phyloP scores from a whole-genome alignment of 306 rosid genomes.

The Prosopis cineraria region DNA sequence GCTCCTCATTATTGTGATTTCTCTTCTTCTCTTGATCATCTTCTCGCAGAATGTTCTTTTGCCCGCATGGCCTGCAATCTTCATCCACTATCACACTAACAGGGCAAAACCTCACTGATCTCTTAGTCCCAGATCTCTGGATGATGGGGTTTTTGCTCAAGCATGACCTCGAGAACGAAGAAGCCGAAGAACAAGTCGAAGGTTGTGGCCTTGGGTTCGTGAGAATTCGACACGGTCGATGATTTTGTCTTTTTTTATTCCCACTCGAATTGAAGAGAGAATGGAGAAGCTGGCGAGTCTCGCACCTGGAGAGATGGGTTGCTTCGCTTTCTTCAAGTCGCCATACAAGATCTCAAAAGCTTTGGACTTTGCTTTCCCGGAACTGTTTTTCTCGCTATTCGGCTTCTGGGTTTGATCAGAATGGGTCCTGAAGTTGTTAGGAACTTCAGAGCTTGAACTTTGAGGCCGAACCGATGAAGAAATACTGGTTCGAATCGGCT shows the following conservation, averaged over 20 bases:
- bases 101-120: constrained; percentile 86
- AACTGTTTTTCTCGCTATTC: constrained; percentile 57
- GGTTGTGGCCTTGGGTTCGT: constrained; percentile 37
- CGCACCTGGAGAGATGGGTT: constrained; percentile 92
- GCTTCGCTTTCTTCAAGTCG: constrained; percentile 82
- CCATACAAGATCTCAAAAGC: constrained; percentile 77
- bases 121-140: constrained; percentile 62
- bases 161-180: constrained; percentile 92
- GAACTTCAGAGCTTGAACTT: constrained; percentile 15
- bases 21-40: constrained; percentile 38
- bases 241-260: constrained; percentile 57
- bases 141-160: constrained; percentile 77
- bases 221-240: constrained; percentile 28
- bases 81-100: constrained; percentile 85
- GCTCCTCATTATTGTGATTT: constrained; percentile 32
- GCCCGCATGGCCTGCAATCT: constrained; percentile 84
- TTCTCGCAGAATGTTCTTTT: constrained; percentile 50
- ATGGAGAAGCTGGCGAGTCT: constrained; percentile 74
- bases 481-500: constrained; percentile 70
- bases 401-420: constrained; percentile 53
- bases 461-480: constrained; percentile 25
- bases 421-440: constrained; percentile 14
- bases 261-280: constrained; percentile 80
- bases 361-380: constrained; percentile 70
- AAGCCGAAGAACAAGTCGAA: constrained; percentile 78